A percentile compares a stretch with the other conserved stretches of the same genome.
Evolutionary conservation across 768 basidiomycete genomes (phyloP).

Genomic region (Serendipita vermifera): DNA sequence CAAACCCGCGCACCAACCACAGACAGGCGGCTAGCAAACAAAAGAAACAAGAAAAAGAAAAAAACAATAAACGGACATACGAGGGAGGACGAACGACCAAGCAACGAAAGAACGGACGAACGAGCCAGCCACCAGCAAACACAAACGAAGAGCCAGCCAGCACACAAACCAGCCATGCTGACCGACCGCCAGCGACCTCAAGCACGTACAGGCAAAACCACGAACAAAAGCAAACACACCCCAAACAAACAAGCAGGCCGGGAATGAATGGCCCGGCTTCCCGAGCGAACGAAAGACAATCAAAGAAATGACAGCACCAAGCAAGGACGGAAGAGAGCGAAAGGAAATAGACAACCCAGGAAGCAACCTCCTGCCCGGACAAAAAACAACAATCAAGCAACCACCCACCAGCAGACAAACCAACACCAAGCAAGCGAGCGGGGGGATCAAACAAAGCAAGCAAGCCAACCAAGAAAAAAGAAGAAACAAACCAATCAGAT

Average conservation of each 20-base stretch:
- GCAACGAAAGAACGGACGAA: conserved; percentile 87
- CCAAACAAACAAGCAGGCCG: conserved; percentile 89
- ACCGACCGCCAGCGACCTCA: conserved; percentile 69
- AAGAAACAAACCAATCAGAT: background rate
- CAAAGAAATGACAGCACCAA: conserved; percentile 66
- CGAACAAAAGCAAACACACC: conserved; percentile 98
- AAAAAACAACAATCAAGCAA: conserved; percentile 97
- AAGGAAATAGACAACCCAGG: conserved; percentile 99
- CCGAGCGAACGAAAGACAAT: conserved; percentile 77
- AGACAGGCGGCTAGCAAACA: conserved; percentile 87
- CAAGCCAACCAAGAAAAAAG: conserved; percentile 65
- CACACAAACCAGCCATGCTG: conserved; percentile 81
- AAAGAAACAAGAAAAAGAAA: conserved; percentile 9
- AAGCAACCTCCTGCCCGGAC: conserved; percentile 99
- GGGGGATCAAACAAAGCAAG: conserved; percentile 94
- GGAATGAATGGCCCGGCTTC: conserved; percentile 85
- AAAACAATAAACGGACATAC: conserved; percentile 28
- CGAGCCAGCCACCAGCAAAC: conserved; percentile 81
- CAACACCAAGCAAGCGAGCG: conserved; percentile 97
- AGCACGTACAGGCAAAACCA: conserved; percentile 86
- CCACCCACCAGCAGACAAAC: conserved; percentile 94
- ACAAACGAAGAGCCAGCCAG: conserved; percentile 93
- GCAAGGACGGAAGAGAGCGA: conserved; percentile 86
- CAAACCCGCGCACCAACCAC: conserved; percentile 92
- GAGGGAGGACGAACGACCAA: conserved; percentile 98